These are phyloP conservation scores for Pterocarpus santalinus DNA, from an alignment of 306 rosid genomes.

Conservation along the genomic window DNA sequence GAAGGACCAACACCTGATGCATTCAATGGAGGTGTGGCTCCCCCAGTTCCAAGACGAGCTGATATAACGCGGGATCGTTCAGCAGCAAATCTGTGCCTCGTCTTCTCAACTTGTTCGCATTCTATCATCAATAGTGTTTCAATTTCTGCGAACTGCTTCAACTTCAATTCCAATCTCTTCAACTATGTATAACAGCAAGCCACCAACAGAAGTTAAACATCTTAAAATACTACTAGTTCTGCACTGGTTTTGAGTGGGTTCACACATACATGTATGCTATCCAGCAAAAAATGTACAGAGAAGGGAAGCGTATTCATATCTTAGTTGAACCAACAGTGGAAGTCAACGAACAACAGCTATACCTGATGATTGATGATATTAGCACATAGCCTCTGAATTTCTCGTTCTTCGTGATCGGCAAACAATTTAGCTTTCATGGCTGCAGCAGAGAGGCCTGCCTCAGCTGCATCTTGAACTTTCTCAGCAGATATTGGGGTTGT, in stretches of 20 bases:
- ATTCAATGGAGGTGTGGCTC: conserved; percentile 58
- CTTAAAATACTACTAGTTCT: conserved; percentile 33
- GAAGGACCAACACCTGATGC: conserved; percentile 76
- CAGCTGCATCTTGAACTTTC: conserved; percentile 87
- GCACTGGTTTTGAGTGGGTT: too few species aligned
- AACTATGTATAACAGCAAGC: conserved; percentile 63
- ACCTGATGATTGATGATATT: conserved; percentile 97
- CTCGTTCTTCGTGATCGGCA: conserved; percentile 99
- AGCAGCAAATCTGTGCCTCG: conserved; percentile 81
- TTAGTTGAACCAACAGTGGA: conserved; percentile 6
- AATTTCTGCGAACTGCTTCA: conserved; percentile 98
- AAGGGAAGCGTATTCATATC: not conserved
- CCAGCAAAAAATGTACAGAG: conserved; percentile 16
- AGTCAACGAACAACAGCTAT: conserved; percentile 38
- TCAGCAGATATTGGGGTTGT: conserved; percentile 69
- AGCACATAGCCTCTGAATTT: conserved; percentile 97
- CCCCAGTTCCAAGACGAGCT: conserved; percentile 77
- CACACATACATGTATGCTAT: conserved; percentile 11
- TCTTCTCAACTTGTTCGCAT: conserved; percentile 93
- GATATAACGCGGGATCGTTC: conserved; percentile 82
- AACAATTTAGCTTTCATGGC: conserved; percentile 95
- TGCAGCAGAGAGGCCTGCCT: conserved; percentile 97
- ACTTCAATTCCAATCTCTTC: conserved; percentile 96
- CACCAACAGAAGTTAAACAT: conserved; percentile 43
- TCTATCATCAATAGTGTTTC: conserved; percentile 97